These are phyloP conservation scores for Drosera spatulata DNA, from an alignment of 179 eudicot genomes.

Conservation along the genomic window DNA sequence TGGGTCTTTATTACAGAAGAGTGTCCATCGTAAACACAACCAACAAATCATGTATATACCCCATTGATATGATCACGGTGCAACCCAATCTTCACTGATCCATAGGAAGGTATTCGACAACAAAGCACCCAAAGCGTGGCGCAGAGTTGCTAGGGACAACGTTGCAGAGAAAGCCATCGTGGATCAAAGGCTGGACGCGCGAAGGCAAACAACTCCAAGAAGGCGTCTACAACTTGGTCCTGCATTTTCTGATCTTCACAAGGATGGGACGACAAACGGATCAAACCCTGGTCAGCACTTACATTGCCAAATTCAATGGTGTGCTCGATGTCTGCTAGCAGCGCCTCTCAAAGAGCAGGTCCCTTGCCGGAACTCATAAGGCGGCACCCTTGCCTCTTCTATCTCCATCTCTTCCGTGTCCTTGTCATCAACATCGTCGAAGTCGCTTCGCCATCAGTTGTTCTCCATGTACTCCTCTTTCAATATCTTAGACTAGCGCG, in stretches of 20 bases:
- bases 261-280: slow-evolving; percentile 32
- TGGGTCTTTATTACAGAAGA: too few relatives aligned
- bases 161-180: slow-evolving; percentile 47
- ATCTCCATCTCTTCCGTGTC: too few relatives aligned
- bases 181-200: slow-evolving; percentile 67
- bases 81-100: slow-evolving; percentile 4
- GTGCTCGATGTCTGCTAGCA: slow-evolving; percentile 64
- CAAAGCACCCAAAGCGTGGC: slow-evolving; percentile 23
- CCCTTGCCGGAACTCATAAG: slow-evolving; percentile 59
- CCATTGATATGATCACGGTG: too few relatives aligned
- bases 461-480: too few relatives aligned
- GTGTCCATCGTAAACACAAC: too few relatives aligned
- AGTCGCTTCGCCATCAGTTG: too few relatives aligned
- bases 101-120: slow-evolving; percentile 60
- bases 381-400: too few relatives aligned
- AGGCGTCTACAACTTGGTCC: slow-evolving; percentile 29
- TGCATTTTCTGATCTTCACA: slow-evolving; percentile 39
- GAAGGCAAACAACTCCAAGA: slow-evolving; percentile 62
- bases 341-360: slow-evolving; percentile 34
- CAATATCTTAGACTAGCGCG: too few relatives aligned
- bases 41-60: too few relatives aligned
- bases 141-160: slow-evolving; percentile 32
- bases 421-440: too few relatives aligned
- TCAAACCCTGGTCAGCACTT: slow-evolving; percentile 21
- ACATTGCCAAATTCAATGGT: slow-evolving; percentile 32